Conservation (phyloP, 176 grass and related monocot genomes). For the Echinochloa phyllopogon region DNA sequence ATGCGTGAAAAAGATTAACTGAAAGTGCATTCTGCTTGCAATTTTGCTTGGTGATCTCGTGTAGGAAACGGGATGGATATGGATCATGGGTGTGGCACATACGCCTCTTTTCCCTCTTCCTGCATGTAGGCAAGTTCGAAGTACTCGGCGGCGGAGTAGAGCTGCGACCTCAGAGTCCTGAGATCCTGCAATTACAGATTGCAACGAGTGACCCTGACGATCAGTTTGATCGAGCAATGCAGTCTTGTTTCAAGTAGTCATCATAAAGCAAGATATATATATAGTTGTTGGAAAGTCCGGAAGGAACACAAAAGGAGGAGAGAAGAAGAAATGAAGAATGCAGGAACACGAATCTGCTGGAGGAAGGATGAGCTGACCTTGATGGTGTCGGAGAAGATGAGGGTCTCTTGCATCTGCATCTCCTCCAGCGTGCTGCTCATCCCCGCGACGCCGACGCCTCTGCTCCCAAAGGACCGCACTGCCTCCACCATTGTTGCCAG, state of each 20-base stretch:
- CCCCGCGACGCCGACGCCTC: slow-evolving; percentile 18
- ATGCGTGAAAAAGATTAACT: neutral
- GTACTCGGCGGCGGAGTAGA: slow-evolving; percentile 88
- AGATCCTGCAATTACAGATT: slow-evolving; percentile 58
- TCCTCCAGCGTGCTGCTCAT: slow-evolving; percentile 60
- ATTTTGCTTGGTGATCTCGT: slow-evolving; percentile 2
- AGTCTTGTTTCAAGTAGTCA: neutral
- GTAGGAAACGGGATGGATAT: neutral
- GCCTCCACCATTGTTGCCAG: slow-evolving; percentile 45
- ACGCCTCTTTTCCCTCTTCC: slow-evolving; percentile 57
- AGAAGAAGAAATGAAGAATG: neutral
- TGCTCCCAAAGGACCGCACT: slow-evolving; percentile 21
- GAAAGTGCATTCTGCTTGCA: slow-evolving; percentile 11
- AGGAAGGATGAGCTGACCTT: slow-evolving; percentile 53
- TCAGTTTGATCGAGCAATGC: neutral
- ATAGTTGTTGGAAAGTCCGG: neutral
- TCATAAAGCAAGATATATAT: neutral
- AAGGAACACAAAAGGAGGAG: neutral
- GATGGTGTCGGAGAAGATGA: slow-evolving; percentile 81
- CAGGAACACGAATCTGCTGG: neutral
- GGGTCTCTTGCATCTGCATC: slow-evolving; percentile 60
- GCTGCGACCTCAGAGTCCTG: slow-evolving; percentile 70
- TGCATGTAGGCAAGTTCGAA: slow-evolving; percentile 74
- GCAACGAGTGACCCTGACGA: neutral
- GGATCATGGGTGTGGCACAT: neutral